phyloP scores from a whole-genome alignment of 805 yeast species.

The Metschnikowia anglica region DNA sequence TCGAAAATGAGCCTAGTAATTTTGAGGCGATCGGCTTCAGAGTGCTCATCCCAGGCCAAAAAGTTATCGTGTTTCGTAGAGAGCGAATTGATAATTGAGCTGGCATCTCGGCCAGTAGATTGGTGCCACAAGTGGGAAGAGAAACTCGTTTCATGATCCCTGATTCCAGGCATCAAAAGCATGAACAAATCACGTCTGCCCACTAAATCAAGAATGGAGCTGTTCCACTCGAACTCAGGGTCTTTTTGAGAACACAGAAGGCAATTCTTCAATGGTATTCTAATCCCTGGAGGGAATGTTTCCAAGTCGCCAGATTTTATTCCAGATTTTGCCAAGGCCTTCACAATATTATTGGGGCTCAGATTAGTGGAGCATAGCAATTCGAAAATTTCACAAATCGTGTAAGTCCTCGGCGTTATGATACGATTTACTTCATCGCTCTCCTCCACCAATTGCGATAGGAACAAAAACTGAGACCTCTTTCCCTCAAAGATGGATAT shows the following conservation, averaged over 20 bases:
- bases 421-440: slow-evolving; percentile 54
- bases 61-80: slow-evolving; percentile 44
- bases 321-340: slow-evolving; percentile 57
- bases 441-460: slow-evolving; percentile 68
- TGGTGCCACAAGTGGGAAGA: not conserved
- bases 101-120: slow-evolving; percentile 32
- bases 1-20: slow-evolving; percentile 73
- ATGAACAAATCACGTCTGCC: slow-evolving; percentile 63
- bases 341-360: slow-evolving; percentile 54
- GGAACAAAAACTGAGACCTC: slow-evolving; percentile 57
- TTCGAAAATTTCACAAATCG: slow-evolving; percentile 61
- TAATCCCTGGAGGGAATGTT: slow-evolving; percentile 71
- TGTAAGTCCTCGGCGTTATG: slow-evolving; percentile 66
- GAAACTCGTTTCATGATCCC: slow-evolving; percentile 10
- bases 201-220: slow-evolving; percentile 52
- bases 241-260: slow-evolving; percentile 53
- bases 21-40: slow-evolving; percentile 65
- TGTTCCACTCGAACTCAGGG: slow-evolving; percentile 49
- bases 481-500: slow-evolving; percentile 46
- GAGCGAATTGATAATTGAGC: slow-evolving; percentile 38
- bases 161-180: slow-evolving; percentile 20
- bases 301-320: slow-evolving; percentile 55
- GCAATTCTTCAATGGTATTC: slow-evolving; percentile 64
- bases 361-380: slow-evolving; percentile 54
- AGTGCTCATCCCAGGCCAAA: slow-evolving; percentile 67